Conservation (phyloP, 306 rosid species). For the Albizia julibrissin region DNA sequence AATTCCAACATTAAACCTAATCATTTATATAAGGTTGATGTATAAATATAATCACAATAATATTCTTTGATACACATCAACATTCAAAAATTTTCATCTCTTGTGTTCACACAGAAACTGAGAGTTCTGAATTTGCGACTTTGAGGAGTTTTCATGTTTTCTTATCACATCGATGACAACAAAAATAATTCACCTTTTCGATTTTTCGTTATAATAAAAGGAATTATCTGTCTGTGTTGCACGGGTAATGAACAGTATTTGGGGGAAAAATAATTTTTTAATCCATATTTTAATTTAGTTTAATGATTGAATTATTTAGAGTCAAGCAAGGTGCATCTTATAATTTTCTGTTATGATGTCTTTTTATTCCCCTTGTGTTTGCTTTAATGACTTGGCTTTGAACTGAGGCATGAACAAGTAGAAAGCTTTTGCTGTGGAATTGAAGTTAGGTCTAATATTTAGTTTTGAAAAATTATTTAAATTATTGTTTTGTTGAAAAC, state of each 20-base stretch:
- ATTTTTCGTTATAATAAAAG: too few species aligned
- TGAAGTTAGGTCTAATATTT: background rate
- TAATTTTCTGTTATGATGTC: background rate
- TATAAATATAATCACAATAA: too few species aligned
- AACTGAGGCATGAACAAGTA: too few species aligned
- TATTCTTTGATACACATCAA: too few species aligned
- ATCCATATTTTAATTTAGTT: background rate
- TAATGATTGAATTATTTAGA: background rate
- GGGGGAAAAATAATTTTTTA: too few species aligned
- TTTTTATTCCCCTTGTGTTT: background rate
- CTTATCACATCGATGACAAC: too few species aligned
- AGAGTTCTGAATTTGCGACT: background rate
- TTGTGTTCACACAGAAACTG: background rate
- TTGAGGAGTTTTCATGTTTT: background rate
- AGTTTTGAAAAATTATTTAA: background rate
- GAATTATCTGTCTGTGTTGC: background rate
- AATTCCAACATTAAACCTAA: too few species aligned
- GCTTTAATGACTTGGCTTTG: background rate
- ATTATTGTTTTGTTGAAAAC: background rate
- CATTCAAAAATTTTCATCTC: background rate
- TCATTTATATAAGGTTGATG: too few species aligned
- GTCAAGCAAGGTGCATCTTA: background rate
- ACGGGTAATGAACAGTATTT: background rate
- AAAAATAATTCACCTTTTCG: too few species aligned
- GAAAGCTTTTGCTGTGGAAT: background rate